These are phyloP conservation scores for Favolaschia claudopus DNA, from an alignment of 768 basidiomycete species.

Conservation along the genomic window DNA sequence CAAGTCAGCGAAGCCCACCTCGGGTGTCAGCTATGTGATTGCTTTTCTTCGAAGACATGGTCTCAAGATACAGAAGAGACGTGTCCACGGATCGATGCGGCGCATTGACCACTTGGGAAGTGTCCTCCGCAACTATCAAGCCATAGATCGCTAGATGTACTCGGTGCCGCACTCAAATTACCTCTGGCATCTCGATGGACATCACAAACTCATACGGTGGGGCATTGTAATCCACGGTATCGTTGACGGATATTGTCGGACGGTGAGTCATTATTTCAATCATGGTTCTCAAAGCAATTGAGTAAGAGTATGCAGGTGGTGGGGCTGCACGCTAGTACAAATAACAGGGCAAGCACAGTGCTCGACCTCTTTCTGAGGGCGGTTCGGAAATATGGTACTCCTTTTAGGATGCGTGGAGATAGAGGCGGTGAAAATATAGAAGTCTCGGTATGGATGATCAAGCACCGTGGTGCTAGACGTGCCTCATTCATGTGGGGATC, in stretches of 20 bases:
- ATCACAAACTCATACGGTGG: conserved; percentile 34
- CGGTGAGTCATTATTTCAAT: conserved; percentile 25
- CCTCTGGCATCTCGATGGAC: conserved; percentile 33
- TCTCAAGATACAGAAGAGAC: conserved; percentile 27
- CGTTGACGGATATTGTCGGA: conserved; percentile 40
- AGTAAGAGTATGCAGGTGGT: conserved; percentile 8
- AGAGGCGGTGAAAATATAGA: conserved; percentile 37
- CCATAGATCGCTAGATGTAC: conserved; percentile 28
- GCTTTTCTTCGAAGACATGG: conserved; percentile 32
- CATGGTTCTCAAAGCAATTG: background rate
- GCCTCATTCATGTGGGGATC: conserved; percentile 25
- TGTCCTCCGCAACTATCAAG: conserved; percentile 25
- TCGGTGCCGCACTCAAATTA: conserved; percentile 25
- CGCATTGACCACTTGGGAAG: conserved; percentile 33
- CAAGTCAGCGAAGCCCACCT: conserved; percentile 28
- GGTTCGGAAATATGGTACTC: conserved; percentile 20
- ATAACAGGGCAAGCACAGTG: conserved; percentile 24
- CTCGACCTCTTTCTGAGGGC: conserved; percentile 14
- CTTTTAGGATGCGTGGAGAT: conserved; percentile 33
- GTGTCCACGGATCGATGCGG: conserved; percentile 21
- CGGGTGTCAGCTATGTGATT: conserved; percentile 34
- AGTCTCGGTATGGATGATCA: conserved; percentile 37
- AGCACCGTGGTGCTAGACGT: conserved; percentile 29
- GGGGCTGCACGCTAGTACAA: conserved; percentile 20
- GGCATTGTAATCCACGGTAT: conserved; percentile 39